phyloP scores from a whole-genome alignment of 2,329 filamentous ascomycete species.

The Trichoderma citrinoviride region DNA sequence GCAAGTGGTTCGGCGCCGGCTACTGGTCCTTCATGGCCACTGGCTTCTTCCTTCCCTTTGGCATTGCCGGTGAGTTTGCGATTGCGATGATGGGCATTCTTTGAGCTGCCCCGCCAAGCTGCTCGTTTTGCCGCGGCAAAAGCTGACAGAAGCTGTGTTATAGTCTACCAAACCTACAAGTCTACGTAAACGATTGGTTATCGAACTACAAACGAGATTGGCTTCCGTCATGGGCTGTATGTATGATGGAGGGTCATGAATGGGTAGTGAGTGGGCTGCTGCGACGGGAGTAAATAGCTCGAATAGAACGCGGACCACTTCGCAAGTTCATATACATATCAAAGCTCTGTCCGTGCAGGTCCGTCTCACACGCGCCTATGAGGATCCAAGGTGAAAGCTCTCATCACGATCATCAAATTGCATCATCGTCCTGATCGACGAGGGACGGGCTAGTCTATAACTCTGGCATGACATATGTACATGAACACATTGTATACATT shows the following conservation, averaged over 20 bases:
- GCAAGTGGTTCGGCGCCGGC: conserved; percentile 75
- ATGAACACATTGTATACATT: conserved; percentile 6
- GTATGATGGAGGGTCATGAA: conserved; percentile 19
- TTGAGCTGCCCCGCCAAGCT: conserved; percentile 22
- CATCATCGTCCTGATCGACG: neutral
- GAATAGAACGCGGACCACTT: conserved; percentile 35
- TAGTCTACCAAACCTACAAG: conserved; percentile 51
- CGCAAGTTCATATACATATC: conserved; percentile 29
- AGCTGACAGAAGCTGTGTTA: conserved; percentile 11
- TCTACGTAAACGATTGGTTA: conserved; percentile 33
- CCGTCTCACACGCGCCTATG: neutral
- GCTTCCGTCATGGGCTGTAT: conserved; percentile 12
- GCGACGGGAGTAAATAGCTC: conserved; percentile 31
- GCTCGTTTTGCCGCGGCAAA: conserved; percentile 2
- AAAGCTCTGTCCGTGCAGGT: conserved; percentile 29
- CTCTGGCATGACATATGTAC: conserved; percentile 3
- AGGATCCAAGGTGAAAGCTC: neutral
- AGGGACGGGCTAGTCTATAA: conserved; percentile 4
- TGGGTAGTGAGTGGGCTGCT: conserved; percentile 27
- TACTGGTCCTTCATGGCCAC: conserved; percentile 71
- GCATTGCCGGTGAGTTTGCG: conserved; percentile 53
- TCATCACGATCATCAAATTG: conserved; percentile 14
- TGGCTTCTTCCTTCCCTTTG: conserved; percentile 62
- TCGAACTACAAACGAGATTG: neutral
- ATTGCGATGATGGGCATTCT: too few species aligned